Evolutionary conservation across 371 early-diverging fungal species (phyloP), one percentile per base, ranked within the genome.

Genomic region (Mucor plumbeus): DNA sequence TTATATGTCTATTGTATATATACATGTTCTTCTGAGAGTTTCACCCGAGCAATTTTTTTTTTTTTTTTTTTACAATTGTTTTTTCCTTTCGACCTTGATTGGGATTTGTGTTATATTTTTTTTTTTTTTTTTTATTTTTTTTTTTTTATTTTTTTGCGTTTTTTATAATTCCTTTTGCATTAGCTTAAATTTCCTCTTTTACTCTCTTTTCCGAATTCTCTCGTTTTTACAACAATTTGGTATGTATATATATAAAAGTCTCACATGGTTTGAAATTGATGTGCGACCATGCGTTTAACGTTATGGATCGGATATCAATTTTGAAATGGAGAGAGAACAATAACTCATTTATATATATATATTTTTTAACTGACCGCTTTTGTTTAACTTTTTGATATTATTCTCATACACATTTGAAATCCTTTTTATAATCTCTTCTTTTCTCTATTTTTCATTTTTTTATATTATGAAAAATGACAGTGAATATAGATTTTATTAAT

Each of bases 251-350:
- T 44, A 43, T 19, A 26, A 26, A 1, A 26, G 26, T 33, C 59
- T 50, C 69, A 61, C 64, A 61, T 61, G 59, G 21, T 26, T 50
- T 21, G 19, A 19, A 19, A 38, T 15, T 41, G 47, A 43, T 63
- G 65, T 64, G 50, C 70, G 64, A 64, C 70, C 70, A 69, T 69
- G 70, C 65, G 70, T 58, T 41, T 47, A 60, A 61, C 65, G 65
- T 62, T 50, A 65, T 70, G 65, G 62, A 57, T 64, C 70, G 70
- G 70, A 58, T 61, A 40, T 31, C 58, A 62, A 60, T 59, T 55
- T 65, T 65, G 17, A 65, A 65, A 58, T 48, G 17, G 59, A 60
- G 69, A 69, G 50, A 50, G 50, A 50, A 50, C 50, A 50, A 69
- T 58, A 63, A 63, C 36, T 6, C 21, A 58, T 58, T 1, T 26